Evolutionary conservation across 805 yeast species (phyloP), one percentile per base, ranked within the genome.

Genomic region (Wickerhamiella nectarea): DNA sequence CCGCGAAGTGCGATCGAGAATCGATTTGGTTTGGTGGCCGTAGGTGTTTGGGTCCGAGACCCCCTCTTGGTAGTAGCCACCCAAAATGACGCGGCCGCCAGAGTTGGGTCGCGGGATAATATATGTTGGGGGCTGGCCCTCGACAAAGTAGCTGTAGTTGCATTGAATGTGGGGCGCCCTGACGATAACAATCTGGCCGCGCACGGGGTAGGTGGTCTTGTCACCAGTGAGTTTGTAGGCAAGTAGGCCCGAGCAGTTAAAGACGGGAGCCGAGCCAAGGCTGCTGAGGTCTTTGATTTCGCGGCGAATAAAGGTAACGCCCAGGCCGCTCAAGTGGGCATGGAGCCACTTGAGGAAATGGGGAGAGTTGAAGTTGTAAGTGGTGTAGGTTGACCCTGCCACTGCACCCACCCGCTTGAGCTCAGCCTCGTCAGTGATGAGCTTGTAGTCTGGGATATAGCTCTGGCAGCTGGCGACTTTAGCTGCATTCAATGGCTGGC

Each of bases 211-310:
- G 15, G 78, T 71, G 1, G 63, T 61, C 7, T 62, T 48, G 54
- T 83, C 94, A 10, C 87, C 91, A 6, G 76, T 76, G 5, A 83
- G 61, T 2, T 59, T 56, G 38, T 65, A 65, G 1, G 91, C 81
- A 9, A 86, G 82, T 17, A 79, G 64, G 6, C 93, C 94, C 0
- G 86, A 69, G 58, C 93, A 81, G 53, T 83, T 83, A 69, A 81
- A 78, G 7, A 80, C 78, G 5, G 60, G 64, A 34, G 66, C 58
- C 1, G 76, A 66, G 3, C 49, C 43, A 7, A 81, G 85, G 49
- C 79, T 77, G 5, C 71, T 57, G 37, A 81, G 66, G 54, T 78
- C 78, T 2, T 65, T 54, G 21, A 80, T 49, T 20, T 65, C 70
- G 24, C 59, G 54, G 47, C 75, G 68, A 6, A 57, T 47, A 47